Evolutionary conservation across 345 rosid species (phyloP), one percentile per base, ranked within the genome.

Genomic region (Citrus inodora): DNA sequence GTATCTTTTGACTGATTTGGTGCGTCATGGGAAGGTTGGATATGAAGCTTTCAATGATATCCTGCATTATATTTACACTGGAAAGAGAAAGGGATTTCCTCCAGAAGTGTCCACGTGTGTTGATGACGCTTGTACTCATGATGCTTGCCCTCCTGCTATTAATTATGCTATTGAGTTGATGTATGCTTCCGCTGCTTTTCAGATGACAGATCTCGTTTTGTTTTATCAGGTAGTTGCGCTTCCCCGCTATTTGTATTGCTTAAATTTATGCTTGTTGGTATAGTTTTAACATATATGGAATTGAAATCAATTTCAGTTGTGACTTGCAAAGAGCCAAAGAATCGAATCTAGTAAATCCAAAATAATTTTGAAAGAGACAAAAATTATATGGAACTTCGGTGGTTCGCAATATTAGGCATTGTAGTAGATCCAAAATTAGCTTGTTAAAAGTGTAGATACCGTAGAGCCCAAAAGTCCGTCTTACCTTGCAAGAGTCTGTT

Each of bases 91-190:
- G 63, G 61, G 33, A 42, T 30, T 79, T 16, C 88, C 88, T 4
- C 62, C 5, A 48, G 87, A 80, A 17, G 90, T 87, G 19, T 85
- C 87, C 4, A 80, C 83, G 1, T 89, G 92, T 62, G 87, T 87
- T 38, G 89, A 89, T 24, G 38, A 37, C 9, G 40, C 11, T 17
- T 89, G 92, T 67, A 27, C 4, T 0, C 92, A 87, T 70, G 78
- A 48, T 37, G 87, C 87, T 11, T 89, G 90, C 42, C 81, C 81
- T 27, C 92, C 92, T 70, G 82, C 86, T 2, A 62, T 89, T 7
- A 75, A 78, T 70, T 89, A 70, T 78, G 75, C 76, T 2, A 71
- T 89, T 48, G 87, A 89, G 56, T 68, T 87, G 84, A 73, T 87
- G 85, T 81, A 82, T 77, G 87, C 82, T 16, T 87, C 85, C 2